phyloP scores from a whole-genome alignment of 345 rosid species.

The Chamaenerion angustifolium region DNA sequence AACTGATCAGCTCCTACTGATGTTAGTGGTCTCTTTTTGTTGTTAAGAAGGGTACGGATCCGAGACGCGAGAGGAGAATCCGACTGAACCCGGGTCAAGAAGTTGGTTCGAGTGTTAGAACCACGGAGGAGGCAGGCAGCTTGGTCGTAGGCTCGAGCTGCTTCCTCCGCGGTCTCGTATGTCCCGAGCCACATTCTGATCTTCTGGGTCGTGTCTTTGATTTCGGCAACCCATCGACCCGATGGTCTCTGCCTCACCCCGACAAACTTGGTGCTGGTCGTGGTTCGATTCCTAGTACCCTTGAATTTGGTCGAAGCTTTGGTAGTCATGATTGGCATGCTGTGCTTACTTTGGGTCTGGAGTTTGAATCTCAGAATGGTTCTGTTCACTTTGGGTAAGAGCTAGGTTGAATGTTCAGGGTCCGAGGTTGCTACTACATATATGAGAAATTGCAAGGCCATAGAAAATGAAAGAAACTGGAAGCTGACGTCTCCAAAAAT shows the following conservation, averaged over 20 bases:
- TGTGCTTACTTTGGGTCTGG: too few relatives aligned
- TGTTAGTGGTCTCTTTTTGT: constrained; percentile 19
- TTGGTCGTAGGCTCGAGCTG: constrained; percentile 64
- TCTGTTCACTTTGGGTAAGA: too few relatives aligned
- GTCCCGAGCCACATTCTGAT: constrained; percentile 80
- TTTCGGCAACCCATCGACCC: constrained; percentile 79
- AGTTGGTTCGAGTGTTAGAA: constrained; percentile 64
- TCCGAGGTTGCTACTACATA: too few relatives aligned
- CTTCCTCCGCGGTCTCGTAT: constrained; percentile 63
- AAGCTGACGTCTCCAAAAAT: too few relatives aligned
- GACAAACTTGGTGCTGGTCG: constrained; percentile 31
- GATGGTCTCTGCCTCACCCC: constrained; percentile 74
- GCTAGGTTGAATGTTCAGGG: too few relatives aligned
- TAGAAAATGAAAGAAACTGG: too few relatives aligned
- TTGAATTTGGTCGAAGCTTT: constrained; percentile 24
- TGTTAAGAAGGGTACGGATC: constrained; percentile 39
- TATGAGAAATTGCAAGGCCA: too few relatives aligned
- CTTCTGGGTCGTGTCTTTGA: constrained; percentile 67
- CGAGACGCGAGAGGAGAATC: constrained; percentile 63
- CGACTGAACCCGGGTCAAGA: constrained; percentile 30
- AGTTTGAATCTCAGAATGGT: too few relatives aligned
- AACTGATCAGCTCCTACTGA: too few relatives aligned
- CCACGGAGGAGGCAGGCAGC: constrained; percentile 79
- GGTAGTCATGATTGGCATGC: constrained; percentile 4
- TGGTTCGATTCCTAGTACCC: constrained; percentile 17